These are phyloP conservation scores for Clavispora carvajalis DNA, from an alignment of 805 yeast species.

Conservation along the genomic window DNA sequence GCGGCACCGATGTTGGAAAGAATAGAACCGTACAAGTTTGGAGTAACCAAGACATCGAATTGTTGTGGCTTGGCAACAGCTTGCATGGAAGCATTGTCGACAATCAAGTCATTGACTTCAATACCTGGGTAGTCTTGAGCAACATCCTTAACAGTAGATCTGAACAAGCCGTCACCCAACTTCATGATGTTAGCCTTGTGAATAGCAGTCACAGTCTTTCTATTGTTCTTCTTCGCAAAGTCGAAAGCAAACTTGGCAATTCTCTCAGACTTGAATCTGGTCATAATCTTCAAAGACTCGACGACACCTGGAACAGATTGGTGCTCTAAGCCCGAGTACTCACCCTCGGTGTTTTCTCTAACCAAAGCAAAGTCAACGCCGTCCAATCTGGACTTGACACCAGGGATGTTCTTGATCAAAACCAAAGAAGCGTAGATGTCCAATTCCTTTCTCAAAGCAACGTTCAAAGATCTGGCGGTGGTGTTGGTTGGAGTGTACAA, in stretches of 20 bases:
- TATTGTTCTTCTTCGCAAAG: constrained; percentile 86
- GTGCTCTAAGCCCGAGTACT: constrained; percentile 97
- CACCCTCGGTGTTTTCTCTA: constrained; percentile 99
- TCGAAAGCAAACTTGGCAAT: constrained; percentile 96
- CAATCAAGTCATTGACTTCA: constrained; percentile 86
- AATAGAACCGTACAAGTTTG: constrained; percentile 96
- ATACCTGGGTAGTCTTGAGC: constrained; percentile 81
- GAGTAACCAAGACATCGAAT: constrained; percentile 96
- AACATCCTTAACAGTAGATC: constrained; percentile 85
- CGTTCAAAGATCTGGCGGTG: constrained; percentile 83
- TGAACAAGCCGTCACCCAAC: constrained; percentile 96
- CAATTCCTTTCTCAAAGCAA: constrained; percentile 92
- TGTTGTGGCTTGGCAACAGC: constrained; percentile 98
- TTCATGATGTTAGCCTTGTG: constrained; percentile 99
- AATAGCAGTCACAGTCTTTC: constrained; percentile 90
- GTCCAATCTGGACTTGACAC: constrained; percentile 83
- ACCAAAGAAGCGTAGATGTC: constrained; percentile 94
- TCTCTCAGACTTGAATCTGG: constrained; percentile 92
- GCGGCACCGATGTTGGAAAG: constrained; percentile 98
- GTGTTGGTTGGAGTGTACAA: constrained; percentile 82
- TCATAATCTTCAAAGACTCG: constrained; percentile 92
- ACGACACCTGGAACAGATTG: constrained; percentile 97
- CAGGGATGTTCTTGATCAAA: constrained; percentile 89
- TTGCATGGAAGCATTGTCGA: constrained; percentile 98
- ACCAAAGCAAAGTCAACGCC: constrained; percentile 90